A percentile compares a stretch with the other conserved stretches of the same genome.
phyloP scores from a whole-genome alignment of 192 early-diverging fungal genomes.

The Podila epigama region DNA sequence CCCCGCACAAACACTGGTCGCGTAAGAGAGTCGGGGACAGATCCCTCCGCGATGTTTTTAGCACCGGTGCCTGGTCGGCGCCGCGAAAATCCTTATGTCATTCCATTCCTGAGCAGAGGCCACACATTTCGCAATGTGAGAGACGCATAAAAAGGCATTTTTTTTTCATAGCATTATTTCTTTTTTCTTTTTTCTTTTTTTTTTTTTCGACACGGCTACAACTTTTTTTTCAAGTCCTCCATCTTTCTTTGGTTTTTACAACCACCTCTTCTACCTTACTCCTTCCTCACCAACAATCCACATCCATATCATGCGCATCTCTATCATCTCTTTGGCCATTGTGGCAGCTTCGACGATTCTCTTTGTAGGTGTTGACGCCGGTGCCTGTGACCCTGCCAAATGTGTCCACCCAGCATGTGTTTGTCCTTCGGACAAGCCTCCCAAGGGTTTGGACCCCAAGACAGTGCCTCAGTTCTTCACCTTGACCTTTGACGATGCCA shows the following conservation, averaged over 20 bases:
- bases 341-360: not conserved
- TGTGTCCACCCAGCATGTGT: conserved; percentile 61
- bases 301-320: not conserved
- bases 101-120: too few species aligned
- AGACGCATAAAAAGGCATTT: too few species aligned
- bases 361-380: conserved; percentile 4
- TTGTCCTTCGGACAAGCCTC: conserved; percentile 57
- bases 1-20: too few species aligned
- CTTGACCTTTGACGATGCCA: conserved; percentile 71
- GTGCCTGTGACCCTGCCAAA: conserved; percentile 54
- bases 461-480: conserved; percentile 66
- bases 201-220: not conserved
- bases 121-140: too few species aligned
- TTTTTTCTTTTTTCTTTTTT: not conserved
- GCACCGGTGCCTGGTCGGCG: too few species aligned
- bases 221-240: not conserved
- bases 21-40: too few species aligned
- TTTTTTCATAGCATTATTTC: not conserved
- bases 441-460: conserved; percentile 54
- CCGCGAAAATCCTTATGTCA: too few species aligned
- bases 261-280: not conserved
- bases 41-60: too few species aligned
- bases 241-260: not conserved
- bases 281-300: not conserved
- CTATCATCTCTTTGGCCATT: not conserved